Evolutionary conservation across 2,329 filamentous ascomycete species (phyloP), one percentile per base, ranked within the genome.

Genomic region (Cadophora sp.): DNA sequence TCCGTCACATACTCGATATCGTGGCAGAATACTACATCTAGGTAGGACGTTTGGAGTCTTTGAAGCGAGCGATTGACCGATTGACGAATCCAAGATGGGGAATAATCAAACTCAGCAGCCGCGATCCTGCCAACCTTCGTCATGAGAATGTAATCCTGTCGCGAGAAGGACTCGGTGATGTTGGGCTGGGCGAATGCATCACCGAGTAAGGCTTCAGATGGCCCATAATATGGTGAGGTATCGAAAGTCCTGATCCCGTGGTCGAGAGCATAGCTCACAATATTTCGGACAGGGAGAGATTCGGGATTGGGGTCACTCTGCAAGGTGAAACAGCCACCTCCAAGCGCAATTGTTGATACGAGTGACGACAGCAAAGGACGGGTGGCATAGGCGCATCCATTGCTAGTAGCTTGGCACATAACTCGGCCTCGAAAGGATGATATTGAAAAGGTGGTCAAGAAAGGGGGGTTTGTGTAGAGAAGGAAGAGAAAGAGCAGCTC

Each of bases 1-100:
- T 45, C 43, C 43, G 43, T 45, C 43, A 45, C 43, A 45, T 45
- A 45, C 43, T 45, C 27, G 6, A 30, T 30, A 30, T 30, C 27
- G 27, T 30, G 27, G 27, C 27, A 30, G 27, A 30, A 30, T 45
- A n/a, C 43, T 16, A 45, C 43, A 45, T 45, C 43, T 7, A 45
- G 43, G 43, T 45, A 45, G 43, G 43, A 45, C 43, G 43, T 45
- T 45, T 45, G 43, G 43, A 45, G 43, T 45, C 43, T 45, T 45
- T 45, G 11, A 45, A 45, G 43, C 43, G 43, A n/a, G 43, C 43
- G 43, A 45, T 45, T 45, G 43, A 45, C 16, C 16, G 43, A 45
- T 16, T 45, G 43, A 20, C 43, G 43, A 45, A 45, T 45, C 43
- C 13, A 45, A 45, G 43, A 45, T 45, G 43, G 43, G 43, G 43